phyloP scores from a whole-genome alignment of 164 flowering plant genomes.

The Berberis thunbergii region DNA sequence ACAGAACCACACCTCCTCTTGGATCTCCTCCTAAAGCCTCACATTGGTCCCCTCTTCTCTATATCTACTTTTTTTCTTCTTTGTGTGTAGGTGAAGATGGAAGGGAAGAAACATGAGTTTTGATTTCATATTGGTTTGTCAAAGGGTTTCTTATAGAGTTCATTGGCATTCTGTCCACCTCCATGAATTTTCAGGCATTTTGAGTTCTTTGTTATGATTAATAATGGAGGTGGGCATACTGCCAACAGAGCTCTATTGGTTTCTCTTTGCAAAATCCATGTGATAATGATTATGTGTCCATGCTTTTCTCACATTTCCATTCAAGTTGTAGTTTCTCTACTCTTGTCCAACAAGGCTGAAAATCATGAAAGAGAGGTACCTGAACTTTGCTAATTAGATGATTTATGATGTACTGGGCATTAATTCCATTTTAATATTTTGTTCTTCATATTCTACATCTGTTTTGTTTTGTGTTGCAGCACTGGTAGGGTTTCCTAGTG shows the following conservation, averaged over 20 bases:
- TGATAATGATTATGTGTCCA: slow-evolving; percentile 15
- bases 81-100: neutral
- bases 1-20: too few relatives aligned
- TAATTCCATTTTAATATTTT: too few relatives aligned
- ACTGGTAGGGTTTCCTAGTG: too few relatives aligned
- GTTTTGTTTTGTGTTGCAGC: too few relatives aligned
- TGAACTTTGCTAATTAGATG: too few relatives aligned
- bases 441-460: too few relatives aligned
- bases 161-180: slow-evolving; percentile 99
- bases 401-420: too few relatives aligned
- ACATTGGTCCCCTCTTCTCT: neutral
- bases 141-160: slow-evolving; percentile 78
- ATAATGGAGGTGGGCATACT: slow-evolving; percentile 88
- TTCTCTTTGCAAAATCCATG: slow-evolving; percentile 68
- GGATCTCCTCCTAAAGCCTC: too few relatives aligned
- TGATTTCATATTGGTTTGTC: slow-evolving; percentile 56
- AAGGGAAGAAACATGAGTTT: neutral
- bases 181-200: slow-evolving; percentile 9
- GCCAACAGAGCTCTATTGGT: slow-evolving; percentile 76
- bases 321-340: too few relatives aligned
- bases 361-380: too few relatives aligned
- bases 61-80: neutral
- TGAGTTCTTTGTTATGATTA: neutral
- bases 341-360: too few relatives aligned
- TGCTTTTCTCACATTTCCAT: too few relatives aligned